phyloP scores from a whole-genome alignment of 108 stramenopile genomes.

The Chaetoceros muelleri region DNA sequence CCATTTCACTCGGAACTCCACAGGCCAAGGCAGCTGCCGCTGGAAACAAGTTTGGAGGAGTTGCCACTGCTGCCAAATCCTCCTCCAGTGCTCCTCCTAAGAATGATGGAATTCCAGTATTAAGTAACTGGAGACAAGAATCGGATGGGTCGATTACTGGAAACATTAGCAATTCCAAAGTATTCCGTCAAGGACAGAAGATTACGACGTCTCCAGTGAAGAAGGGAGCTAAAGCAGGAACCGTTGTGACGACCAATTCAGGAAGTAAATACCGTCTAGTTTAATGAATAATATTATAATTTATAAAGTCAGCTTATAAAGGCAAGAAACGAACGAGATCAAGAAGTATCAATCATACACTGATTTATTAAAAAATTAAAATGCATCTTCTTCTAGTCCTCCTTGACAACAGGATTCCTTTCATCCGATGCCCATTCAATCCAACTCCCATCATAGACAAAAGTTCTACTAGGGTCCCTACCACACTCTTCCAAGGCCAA shows the following conservation, averaged over 20 bases:
- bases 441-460: constrained; percentile 74
- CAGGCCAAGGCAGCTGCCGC: constrained; percentile 5
- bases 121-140: constrained; percentile 69
- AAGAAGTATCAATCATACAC: too few species aligned
- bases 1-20: not conserved
- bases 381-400: too few species aligned
- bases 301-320: too few species aligned
- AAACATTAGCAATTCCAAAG: constrained; percentile 52
- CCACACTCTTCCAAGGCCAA: constrained; percentile 55
- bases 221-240: constrained; percentile 59
- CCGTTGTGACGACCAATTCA: constrained; percentile 59
- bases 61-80: constrained; percentile 1
- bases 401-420: constrained; percentile 45
- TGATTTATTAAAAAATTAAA: too few species aligned
- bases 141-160: constrained; percentile 73
- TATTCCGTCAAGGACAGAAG: constrained; percentile 60
- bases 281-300: too few species aligned
- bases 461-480: constrained; percentile 29
- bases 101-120: constrained; percentile 44
- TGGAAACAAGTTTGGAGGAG: constrained; percentile 3
- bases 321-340: too few species aligned
- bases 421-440: constrained; percentile 49
- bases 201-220: constrained; percentile 78
- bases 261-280: constrained; percentile 72
- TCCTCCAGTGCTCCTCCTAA: constrained; percentile 14